A percentile compares a stretch with the other conserved stretches of the same genome.
These are phyloP conservation scores for Aspergillus sp. DNA, from an alignment of 2,329 filamentous ascomycete species.

Conservation along the genomic window DNA sequence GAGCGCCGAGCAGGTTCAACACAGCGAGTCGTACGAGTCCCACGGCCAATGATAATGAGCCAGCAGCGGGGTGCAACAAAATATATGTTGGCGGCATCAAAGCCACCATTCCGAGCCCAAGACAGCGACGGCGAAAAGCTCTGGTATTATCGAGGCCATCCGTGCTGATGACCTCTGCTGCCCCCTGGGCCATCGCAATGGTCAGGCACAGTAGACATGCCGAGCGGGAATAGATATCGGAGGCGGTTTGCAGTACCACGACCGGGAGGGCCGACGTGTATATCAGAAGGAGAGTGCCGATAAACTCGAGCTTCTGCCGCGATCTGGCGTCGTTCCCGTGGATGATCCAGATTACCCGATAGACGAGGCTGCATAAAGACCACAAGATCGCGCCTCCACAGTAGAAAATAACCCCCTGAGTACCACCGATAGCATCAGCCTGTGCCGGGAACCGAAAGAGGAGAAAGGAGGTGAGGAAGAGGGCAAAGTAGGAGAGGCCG, in stretches of 20 bases:
- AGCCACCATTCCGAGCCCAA: not conserved
- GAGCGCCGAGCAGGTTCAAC: too few relatives aligned
- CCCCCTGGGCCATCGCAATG: not conserved
- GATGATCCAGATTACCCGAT: slow-evolving; percentile 10
- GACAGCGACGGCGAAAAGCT: not conserved
- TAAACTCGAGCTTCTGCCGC: slow-evolving; percentile 13
- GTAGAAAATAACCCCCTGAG: slow-evolving; percentile 12
- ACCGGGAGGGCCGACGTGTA: slow-evolving; percentile 8
- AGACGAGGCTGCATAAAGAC: slow-evolving; percentile 11
- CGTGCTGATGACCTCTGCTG: not conserved
- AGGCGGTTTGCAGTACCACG: not conserved
- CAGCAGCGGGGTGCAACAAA: not conserved
- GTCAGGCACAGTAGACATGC: not conserved
- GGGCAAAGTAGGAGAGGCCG: slow-evolving; percentile 5
- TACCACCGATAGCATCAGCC: slow-evolving; percentile 4
- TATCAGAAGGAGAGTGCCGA: slow-evolving; percentile 8
- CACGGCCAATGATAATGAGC: too few relatives aligned
- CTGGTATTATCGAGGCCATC: not conserved
- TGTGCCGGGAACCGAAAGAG: slow-evolving; percentile 6
- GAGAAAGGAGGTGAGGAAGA: too few relatives aligned
- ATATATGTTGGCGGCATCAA: not conserved
- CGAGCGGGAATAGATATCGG: not conserved
- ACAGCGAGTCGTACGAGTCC: too few relatives aligned
- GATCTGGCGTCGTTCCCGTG: slow-evolving; percentile 4
- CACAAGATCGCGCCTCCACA: slow-evolving; percentile 11